Conservation (phyloP, 73 alveolate genomes). For the Blepharisma japonicum region DNA sequence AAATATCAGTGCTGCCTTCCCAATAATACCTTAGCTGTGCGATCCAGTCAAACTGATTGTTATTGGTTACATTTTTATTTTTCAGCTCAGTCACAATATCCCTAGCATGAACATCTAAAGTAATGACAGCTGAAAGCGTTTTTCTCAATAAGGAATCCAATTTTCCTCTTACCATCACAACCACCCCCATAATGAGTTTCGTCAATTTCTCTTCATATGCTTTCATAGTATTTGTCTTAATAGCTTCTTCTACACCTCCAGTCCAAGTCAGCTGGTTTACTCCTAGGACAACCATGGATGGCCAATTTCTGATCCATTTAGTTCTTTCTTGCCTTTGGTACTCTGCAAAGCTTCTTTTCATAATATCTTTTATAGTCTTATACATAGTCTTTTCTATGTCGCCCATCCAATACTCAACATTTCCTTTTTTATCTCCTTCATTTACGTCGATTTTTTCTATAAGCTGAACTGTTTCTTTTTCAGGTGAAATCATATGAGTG, state of each 20-base stretch:
- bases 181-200: conserved; percentile 77
- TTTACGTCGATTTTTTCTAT: conserved; percentile 78
- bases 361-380: conserved; percentile 74
- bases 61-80: conserved; percentile 75
- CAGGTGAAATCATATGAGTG: conserved; percentile 82
- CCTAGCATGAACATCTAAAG: conserved; percentile 99
- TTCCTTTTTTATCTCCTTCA: conserved; percentile 81
- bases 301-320: conserved; percentile 88
- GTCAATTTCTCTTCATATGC: conserved; percentile 65
- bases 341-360: conserved; percentile 58
- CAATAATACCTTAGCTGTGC: conserved; percentile 98
- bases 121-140: conserved; percentile 98
- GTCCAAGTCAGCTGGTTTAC: conserved; percentile 93
- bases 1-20: conserved; percentile 34
- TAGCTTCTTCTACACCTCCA: conserved; percentile 56
- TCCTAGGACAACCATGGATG: conserved; percentile 90
- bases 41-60: conserved; percentile 96
- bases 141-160: conserved; percentile 90
- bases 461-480: conserved; percentile 78
- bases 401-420: conserved; percentile 94
- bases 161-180: conserved; percentile 88
- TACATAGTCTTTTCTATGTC: conserved; percentile 85
- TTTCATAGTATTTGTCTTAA: conserved; percentile 26
- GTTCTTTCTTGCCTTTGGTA: conserved; percentile 33
- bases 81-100: conserved; percentile 93